Conservation (phyloP, 2,329 filamentous ascomycete species). For the Alternaria triticina region DNA sequence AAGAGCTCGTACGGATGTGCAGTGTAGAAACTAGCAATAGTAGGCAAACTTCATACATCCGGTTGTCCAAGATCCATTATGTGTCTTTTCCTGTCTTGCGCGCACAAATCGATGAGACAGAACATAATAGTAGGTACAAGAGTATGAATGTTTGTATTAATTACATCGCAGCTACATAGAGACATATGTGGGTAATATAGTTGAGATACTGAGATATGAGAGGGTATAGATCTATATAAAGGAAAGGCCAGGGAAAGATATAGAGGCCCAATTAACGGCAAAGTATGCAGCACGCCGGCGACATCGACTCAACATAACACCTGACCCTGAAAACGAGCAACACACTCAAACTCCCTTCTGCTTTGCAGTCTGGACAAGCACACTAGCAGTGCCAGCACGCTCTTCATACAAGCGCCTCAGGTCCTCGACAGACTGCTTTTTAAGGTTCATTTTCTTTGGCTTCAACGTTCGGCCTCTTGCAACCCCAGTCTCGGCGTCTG, state of each 20-base stretch:
- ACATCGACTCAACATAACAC: not conserved
- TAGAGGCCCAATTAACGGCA: not conserved
- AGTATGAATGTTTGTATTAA: not conserved
- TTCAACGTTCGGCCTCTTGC: slow-evolving; percentile 27
- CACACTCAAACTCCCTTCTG: slow-evolving; percentile 4
- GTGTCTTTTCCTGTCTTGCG: not conserved
- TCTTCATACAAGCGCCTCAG: slow-evolving; percentile 57
- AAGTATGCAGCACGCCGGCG: not conserved
- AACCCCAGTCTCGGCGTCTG: slow-evolving; percentile 10
- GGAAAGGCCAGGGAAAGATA: not conserved
- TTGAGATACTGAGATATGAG: not conserved
- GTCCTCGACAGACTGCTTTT: slow-evolving; percentile 56
- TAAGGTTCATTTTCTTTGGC: slow-evolving; percentile 49
- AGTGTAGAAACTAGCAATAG: not conserved
- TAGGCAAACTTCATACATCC: not conserved
- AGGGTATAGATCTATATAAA: not conserved
- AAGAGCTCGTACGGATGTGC: not conserved
- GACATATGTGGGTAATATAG: not conserved
- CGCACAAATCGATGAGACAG: not conserved
- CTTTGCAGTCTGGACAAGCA: slow-evolving; percentile 26
- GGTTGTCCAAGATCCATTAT: not conserved
- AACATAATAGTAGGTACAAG: not conserved
- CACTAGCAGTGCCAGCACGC: slow-evolving; percentile 50
- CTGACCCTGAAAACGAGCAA: not conserved
- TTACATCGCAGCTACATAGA: not conserved